Evolutionary conservation across 2,329 filamentous ascomycete species (phyloP), one percentile per base, ranked within the genome.

Genomic region (Neofusicoccum umdonicola): DNA sequence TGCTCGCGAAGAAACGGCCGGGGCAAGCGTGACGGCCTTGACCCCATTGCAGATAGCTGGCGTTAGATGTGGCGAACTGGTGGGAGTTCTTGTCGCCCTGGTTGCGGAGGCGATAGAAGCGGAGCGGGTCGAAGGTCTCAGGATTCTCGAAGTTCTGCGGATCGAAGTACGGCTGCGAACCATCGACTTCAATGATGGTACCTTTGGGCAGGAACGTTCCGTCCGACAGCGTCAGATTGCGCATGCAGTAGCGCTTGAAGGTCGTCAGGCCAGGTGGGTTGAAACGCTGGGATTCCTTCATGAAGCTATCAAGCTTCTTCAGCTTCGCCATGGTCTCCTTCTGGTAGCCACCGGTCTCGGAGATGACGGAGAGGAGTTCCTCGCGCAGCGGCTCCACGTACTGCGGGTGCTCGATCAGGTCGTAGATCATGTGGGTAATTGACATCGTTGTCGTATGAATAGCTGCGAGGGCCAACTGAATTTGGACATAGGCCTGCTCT

Each of bases 21-120:
- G 74, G 73, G 41, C 74, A 76, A 0, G 72, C 71, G 62, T 76
- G 73, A 3, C 68, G 62, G 3, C 74, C 74, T 51, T 75, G 74
- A 0, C 74, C 74, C 60, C 73, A 76, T 6, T 41, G 39, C 8
- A 75, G 63, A 11, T 69, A 71, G 11, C 68, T 64, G 22, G 22
- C 9, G 45, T 72, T 74, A 11, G 68, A 70, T 1, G 68, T 72
- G 48, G 73, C 72, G 54, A 74, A 76, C 39, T 74, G 71, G 65
- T 74, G 50, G 42, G 42, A 22, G 62, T 60, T 48, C 35, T 47
- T 22, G 66, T 65, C 47, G n/a, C 66, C 34, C 22, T 35, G 11
- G n/a, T 61, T 54, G 27, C 67, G 42, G 12, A 68, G 66, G 19
- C 45, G 51, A 31, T 58, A 58, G 44, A 65, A 69, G 19, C 68